Evolutionary conservation across 1,139 yeast species (phyloP).

Genomic region (Nadsonia starkeyi-henricii): DNA sequence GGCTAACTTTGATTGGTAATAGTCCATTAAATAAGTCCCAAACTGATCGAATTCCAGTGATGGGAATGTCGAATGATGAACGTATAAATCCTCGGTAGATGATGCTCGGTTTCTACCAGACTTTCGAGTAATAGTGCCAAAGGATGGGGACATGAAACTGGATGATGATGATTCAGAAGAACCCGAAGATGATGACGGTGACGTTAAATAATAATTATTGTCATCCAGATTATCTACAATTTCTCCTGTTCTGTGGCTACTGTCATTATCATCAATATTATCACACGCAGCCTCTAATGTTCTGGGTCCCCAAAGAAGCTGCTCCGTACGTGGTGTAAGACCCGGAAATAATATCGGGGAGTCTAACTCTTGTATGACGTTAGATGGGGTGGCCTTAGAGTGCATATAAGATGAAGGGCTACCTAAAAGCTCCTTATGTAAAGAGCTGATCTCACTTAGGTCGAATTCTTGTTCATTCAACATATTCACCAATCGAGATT

Average conservation of each 20-base stretch:
- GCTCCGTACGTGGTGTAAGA: background rate
- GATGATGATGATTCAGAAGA: background rate
- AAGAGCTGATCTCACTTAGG: background rate
- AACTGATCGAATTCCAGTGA: background rate
- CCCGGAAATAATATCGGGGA: background rate
- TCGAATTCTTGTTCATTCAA: background rate
- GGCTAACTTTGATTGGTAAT: conserved; percentile 49
- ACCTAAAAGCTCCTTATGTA: background rate
- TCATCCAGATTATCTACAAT: too few species aligned
- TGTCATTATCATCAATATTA: background rate
- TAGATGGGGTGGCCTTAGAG: background rate
- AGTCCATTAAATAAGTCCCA: conserved; percentile 35
- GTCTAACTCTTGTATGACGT: background rate
- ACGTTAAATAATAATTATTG: background rate
- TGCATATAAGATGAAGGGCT: too few species aligned
- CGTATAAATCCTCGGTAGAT: background rate
- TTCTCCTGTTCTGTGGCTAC: too few species aligned
- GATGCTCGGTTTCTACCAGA: background rate
- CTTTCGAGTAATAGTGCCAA: background rate
- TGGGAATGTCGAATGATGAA: background rate
- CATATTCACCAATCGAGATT: background rate
- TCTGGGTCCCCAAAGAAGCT: background rate
- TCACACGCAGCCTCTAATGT: background rate
- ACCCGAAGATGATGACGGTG: background rate
- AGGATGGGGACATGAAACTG: background rate